phyloP scores from a whole-genome alignment of 2,329 filamentous ascomycete genomes.

The Sordariomycetes sp. region DNA sequence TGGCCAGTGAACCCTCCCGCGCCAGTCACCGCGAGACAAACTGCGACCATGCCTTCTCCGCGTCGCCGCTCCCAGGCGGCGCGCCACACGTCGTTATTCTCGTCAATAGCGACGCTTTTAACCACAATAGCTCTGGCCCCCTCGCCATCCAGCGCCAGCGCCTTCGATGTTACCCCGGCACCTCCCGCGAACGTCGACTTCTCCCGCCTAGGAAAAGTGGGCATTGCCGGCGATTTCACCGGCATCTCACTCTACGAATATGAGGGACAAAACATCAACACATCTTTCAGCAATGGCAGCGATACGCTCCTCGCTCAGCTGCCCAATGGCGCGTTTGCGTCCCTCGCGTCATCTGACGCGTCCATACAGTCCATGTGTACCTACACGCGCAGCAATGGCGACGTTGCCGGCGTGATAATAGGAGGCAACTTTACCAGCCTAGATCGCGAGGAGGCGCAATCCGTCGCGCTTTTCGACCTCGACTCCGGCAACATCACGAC shows the following conservation, averaged over 20 bases:
- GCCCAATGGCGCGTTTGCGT: slow-evolving; percentile 72
- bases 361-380: slow-evolving; percentile 82
- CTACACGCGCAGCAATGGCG: slow-evolving; percentile 54
- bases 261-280: slow-evolving; percentile 60
- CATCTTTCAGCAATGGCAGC: slow-evolving; percentile 60
- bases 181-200: slow-evolving; percentile 67
- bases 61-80: slow-evolving; percentile 9
- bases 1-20: not conserved
- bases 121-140: slow-evolving; percentile 24
- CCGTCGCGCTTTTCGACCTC: slow-evolving; percentile 71
- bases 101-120: slow-evolving; percentile 12
- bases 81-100: slow-evolving; percentile 5
- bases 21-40: not conserved
- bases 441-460: slow-evolving; percentile 59
- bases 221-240: slow-evolving; percentile 78
- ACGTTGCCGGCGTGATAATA: slow-evolving; percentile 61
- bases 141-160: slow-evolving; percentile 29
- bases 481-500: slow-evolving; percentile 56
- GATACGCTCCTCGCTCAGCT: slow-evolving; percentile 69
- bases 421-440: slow-evolving; percentile 95
- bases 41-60: slow-evolving; percentile 5
- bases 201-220: slow-evolving; percentile 65
- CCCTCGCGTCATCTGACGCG: slow-evolving; percentile 65
- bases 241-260: slow-evolving; percentile 85
- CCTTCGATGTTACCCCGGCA: slow-evolving; percentile 45